phyloP scores from a whole-genome alignment of 345 rosid genomes.

The Gynandropsis gynandra region DNA sequence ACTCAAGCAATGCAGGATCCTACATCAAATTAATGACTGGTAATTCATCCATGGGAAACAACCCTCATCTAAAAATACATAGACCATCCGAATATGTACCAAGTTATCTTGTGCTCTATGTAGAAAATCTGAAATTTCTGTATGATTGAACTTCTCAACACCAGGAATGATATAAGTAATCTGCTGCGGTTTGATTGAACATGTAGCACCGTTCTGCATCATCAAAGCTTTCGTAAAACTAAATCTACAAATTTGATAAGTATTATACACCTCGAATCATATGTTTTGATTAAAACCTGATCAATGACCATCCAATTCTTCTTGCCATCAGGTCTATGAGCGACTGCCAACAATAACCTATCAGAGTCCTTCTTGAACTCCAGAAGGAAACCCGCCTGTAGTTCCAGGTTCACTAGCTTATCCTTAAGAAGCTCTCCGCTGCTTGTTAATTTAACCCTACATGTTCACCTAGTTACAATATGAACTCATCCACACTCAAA shows the following conservation, averaged over 20 bases:
- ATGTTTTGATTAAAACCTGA: conserved; percentile 64
- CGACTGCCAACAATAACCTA: conserved; percentile 65
- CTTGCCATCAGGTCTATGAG: conserved; percentile 87
- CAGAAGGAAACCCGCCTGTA: conserved; percentile 64
- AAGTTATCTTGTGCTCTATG: conserved; percentile 61
- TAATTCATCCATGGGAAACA: conserved; percentile 16
- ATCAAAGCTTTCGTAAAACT: conserved; percentile 11
- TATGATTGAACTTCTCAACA: conserved; percentile 60
- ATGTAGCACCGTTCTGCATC: conserved; percentile 63
- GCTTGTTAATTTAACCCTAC: conserved; percentile 53
- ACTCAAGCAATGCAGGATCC: conserved; percentile 83
- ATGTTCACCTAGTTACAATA: conserved; percentile 21
- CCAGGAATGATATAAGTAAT: conserved; percentile 80
- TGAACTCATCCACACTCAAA: conserved; percentile 6
- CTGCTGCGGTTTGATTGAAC: conserved; percentile 83
- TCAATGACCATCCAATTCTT: conserved; percentile 98
- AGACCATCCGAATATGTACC: conserved; percentile 41
- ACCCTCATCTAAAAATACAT: conserved; percentile 1
- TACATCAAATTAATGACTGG: conserved; percentile 25
- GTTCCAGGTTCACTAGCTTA: conserved; percentile 49
- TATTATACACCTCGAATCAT: conserved; percentile 30
- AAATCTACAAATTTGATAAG: conserved; percentile 11
- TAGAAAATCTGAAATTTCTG: conserved; percentile 54
- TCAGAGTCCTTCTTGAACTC: conserved; percentile 89
- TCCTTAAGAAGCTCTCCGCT: conserved; percentile 62